Percentiles rank a stretch among this genome's conserved stretches.
phyloP scores from a whole-genome alignment of 2,329 filamentous ascomycete genomes.

The Phyllosticta citriasiana region DNA sequence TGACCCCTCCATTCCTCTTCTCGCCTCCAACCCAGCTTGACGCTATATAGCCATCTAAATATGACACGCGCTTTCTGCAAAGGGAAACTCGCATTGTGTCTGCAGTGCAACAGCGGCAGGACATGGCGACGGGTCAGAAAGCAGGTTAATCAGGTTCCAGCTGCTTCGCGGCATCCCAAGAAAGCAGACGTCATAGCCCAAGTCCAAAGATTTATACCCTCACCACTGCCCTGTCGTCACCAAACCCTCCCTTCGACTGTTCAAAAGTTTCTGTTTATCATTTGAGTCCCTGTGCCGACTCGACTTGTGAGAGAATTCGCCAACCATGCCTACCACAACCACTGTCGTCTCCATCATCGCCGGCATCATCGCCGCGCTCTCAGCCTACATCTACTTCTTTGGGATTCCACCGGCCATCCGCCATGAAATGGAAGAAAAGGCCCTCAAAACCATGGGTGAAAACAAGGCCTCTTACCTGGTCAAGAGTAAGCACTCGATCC shows the following conservation, averaged over 20 bases:
- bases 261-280: neutral
- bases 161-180: neutral
- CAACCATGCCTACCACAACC: slow-evolving; percentile 10
- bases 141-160: neutral
- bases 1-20: neutral
- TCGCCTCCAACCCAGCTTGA: neutral
- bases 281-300: neutral
- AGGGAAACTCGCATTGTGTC: neutral
- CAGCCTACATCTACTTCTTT: slow-evolving; percentile 36
- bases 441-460: slow-evolving; percentile 42
- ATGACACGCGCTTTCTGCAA: neutral
- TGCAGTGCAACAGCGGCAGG: neutral
- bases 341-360: slow-evolving; percentile 22
- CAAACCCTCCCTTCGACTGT: neutral
- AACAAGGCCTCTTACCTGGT: slow-evolving; percentile 37
- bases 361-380: slow-evolving; percentile 26
- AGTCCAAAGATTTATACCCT: neutral
- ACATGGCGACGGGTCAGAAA: neutral
- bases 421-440: slow-evolving; percentile 36
- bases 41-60: neutral
- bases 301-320: neutral
- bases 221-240: neutral
- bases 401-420: slow-evolving; percentile 39
- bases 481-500: slow-evolving; percentile 21
- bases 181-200: neutral